A percentile compares a stretch with the other conserved stretches of the same genome.
Conservation (phyloP, 805 yeast genomes). For the Blastobotrys robertii region DNA sequence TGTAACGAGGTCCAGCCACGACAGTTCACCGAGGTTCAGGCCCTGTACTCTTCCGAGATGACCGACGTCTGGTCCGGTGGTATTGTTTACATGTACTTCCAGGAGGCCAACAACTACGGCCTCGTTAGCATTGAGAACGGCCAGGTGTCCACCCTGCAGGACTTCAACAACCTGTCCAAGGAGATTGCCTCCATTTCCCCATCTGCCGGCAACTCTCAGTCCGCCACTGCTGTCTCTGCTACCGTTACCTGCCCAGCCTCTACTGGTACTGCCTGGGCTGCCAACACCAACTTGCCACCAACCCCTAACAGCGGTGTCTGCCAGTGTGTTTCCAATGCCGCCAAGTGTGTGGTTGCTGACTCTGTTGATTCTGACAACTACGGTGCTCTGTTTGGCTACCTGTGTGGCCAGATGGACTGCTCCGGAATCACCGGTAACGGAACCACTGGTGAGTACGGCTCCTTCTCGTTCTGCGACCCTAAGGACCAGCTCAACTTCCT, state of each 20-base stretch:
- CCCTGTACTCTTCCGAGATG: slow-evolving; percentile 61
- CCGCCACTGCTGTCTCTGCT: slow-evolving; percentile 30
- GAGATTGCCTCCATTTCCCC: slow-evolving; percentile 48
- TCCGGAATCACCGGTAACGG: slow-evolving; percentile 53
- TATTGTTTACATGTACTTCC: slow-evolving; percentile 82
- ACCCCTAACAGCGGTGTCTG: slow-evolving; percentile 62
- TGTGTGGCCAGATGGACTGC: slow-evolving; percentile 56
- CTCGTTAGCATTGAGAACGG: slow-evolving; percentile 47
- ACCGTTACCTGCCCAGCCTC: slow-evolving; percentile 39
- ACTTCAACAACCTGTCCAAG: slow-evolving; percentile 47
- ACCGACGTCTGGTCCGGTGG: slow-evolving; percentile 93
- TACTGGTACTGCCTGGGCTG: slow-evolving; percentile 49
- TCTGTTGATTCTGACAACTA: slow-evolving; percentile 46
- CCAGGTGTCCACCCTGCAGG: slow-evolving; percentile 49
- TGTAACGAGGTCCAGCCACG: slow-evolving; percentile 71
- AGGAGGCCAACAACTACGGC: slow-evolving; percentile 69
- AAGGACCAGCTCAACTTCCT: slow-evolving; percentile 60
- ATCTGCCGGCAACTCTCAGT: slow-evolving; percentile 33
- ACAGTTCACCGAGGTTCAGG: slow-evolving; percentile 62
- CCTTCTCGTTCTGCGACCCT: slow-evolving; percentile 61
- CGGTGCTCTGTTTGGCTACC: slow-evolving; percentile 44
- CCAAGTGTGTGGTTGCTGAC: slow-evolving; percentile 49
- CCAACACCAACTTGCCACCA: slow-evolving; percentile 62
- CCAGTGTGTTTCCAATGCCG: slow-evolving; percentile 46
- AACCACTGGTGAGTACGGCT: slow-evolving; percentile 57